Evolutionary conservation across 495 filamentous ascomycete species (phyloP), one percentile per base, ranked within the genome.

Genomic region (Bacidia rubella): DNA sequence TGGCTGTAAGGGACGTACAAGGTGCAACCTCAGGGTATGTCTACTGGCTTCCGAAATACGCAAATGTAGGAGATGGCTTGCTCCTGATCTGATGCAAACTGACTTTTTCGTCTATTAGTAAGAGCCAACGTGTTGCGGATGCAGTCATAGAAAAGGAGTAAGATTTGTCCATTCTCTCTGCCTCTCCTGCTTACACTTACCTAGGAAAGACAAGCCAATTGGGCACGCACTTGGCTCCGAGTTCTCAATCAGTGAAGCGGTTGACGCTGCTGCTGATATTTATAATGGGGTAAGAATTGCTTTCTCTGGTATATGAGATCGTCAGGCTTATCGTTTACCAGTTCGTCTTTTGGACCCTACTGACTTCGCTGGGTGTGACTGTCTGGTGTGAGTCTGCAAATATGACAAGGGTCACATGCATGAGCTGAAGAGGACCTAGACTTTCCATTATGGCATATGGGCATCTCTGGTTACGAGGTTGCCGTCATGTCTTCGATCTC

Each of bases 361-460:
- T 94, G 56, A 99, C 93, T 52, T 84, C 86, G 48, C 73, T 99
- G 48, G 87, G 85, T 38, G 72, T 97, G 25, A 73, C 83, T 32
- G 82, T 97, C 23, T 99, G 93, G 93, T 99, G 86, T 90, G 78
- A 77, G 86, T 72, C 35, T n/a, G n/a, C n/a, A n/a, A n/a, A n/a
- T n/a, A n/a, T n/a, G n/a, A n/a, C n/a, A n/a, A n/a, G n/a, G n/a
- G 41, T 35, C n/a, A n/a, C n/a, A n/a, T n/a, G 7, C 17, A 24
- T 19, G 32, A 44, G 10, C 44, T 57, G 29, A 56, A 2, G 7
- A 1, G 26, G 17, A n/a, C 47, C 42, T 55, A 89, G 86, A 94
- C 64, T 99, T 99, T 62, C 92, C 92, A 15, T 77, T 99, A n/a
- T 99, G 93, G 93, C 80, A 96, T 65, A 97, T 99, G 93, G 93